Base-by-base conservation (phyloP, 2,329 filamentous ascomycete genomes). In the Alternaria triticina region DNA sequence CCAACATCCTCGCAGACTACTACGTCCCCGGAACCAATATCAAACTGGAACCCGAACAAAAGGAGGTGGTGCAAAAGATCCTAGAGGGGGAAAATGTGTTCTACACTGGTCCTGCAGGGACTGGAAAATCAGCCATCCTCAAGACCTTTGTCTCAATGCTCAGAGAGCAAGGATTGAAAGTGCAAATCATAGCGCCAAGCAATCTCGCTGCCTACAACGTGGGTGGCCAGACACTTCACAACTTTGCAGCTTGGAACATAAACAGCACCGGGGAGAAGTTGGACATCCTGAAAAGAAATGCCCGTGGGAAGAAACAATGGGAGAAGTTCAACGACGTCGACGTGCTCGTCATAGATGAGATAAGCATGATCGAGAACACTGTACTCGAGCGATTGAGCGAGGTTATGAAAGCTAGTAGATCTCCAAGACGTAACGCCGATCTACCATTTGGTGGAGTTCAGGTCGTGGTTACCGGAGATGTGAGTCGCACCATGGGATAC, bases 321-420 rank as follows among this genome's bases (percentile, higher is more conserved):
- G 71, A 79, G 1, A 79, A 84, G 0, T 74, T 88, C 2, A 69
- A 20, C 0, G 30, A 74, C 0, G 87, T 85, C 0, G 81, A 90
- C 54, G 84, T 89, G 1, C 80, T 91, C 2, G 83, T 91, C 23
- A 87, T 91, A 15, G 88, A 91, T 67, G 89, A 91, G 74, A 86
- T 91, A 61, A 88, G 85, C 65, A 91, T 91, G 89, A 82, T 90
- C 0, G 86, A 88, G 54, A 87, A 84, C 57, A 83, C 7, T 80
- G 84, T 51, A 84, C 89, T 27, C 83, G 28, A 86, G 61, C 82
- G 87, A 12, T 74, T 72, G 12, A 85, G 86, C 60, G 73, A 69
- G 4, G 70, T 87, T 3, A 82, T 84, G 79, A 85, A 86, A 62
- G 74, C 66, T 6, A 30, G 28, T 12, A 30, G 28, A 30, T 30